Evolutionary conservation across 1,139 yeast genomes (phyloP), one percentile per base, ranked within the genome.

Genomic region (Diutina mesorugosa): DNA sequence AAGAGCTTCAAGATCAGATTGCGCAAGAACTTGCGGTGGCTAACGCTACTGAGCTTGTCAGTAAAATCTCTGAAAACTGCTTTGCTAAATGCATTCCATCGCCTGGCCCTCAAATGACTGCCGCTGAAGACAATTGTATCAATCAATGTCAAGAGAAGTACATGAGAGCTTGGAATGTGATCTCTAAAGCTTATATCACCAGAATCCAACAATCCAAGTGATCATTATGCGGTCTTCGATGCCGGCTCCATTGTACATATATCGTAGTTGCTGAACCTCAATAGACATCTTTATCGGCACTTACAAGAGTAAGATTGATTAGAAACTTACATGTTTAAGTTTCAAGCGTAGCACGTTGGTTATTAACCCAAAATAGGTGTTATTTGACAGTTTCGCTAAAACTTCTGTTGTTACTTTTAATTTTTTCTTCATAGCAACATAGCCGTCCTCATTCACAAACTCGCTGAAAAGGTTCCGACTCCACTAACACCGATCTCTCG

Each of bases 141-240:
- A 81, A 78, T 61, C 86, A 84, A 67, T 90, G 97, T 68, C 78
- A 88, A 66, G 86, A 86, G 61, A 90, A 90, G 72, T 90, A 89
- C 71, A 86, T 90, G 95, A 80, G 87, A 69, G 84, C 95, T 48
- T 90, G 97, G 97, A 90, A 90, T 66, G 77, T 85, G 57, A 76
- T 90, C 56, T 87, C 96, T 38, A 84, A 83, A 68, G 75, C 89
- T 14, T 90, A 90, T 68, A 81, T 89, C 57, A 69, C 82, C 30
- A 80, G 96, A 69, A 86, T 90, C 63, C 93, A 86, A 53, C 62
- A 64, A 53, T 60, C 60, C 53, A 60, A 59, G 57, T 54, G 21
- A 28, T 30, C 12, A 9, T 16, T 6, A 16, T 16, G 47, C 47
- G 26, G 47, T 45, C 26, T 6, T n/a, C 47, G 18, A 16, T 45